Evolutionary conservation across 331 rosid genomes (phyloP).

Genomic region (Quercus phellos): DNA sequence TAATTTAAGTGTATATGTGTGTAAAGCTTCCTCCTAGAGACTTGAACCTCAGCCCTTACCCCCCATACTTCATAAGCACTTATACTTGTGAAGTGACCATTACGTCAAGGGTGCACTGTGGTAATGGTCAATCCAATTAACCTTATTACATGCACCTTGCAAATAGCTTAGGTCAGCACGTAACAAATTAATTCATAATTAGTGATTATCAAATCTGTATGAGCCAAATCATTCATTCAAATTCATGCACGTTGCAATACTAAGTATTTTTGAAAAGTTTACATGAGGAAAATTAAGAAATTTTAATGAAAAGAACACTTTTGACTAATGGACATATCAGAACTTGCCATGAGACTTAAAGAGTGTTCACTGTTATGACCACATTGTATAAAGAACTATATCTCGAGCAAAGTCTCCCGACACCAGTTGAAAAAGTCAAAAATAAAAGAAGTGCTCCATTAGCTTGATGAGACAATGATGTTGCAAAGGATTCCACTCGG

Average conservation of each 20-base stretch:
- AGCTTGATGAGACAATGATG: neutral
- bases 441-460: neutral
- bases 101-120: rapidly evolving
- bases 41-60: rapidly evolving
- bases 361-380: neutral
- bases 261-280: neutral
- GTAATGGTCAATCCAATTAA: too few species aligned
- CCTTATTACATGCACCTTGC: slow-evolving; percentile 18
- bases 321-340: neutral
- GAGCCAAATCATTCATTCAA: slow-evolving; percentile 2
- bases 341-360: neutral
- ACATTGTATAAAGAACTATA: neutral
- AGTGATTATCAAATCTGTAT: slow-evolving; percentile 23
- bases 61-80: rapidly evolving
- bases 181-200: slow-evolving; percentile 30
- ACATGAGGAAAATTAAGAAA: neutral
- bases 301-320: neutral
- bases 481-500: neutral
- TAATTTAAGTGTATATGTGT: too few species aligned
- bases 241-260: neutral
- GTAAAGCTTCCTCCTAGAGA: rapidly evolving
- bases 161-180: slow-evolving; percentile 26
- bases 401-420: too few species aligned
- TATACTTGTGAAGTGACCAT: too few species aligned
- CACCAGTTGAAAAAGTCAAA: too few species aligned